Percentiles rank a stretch among this genome's conserved stretches.
These are phyloP conservation scores for Excoecaria cochinchinensis DNA, from an alignment of 345 rosid genomes.

Conservation along the genomic window DNA sequence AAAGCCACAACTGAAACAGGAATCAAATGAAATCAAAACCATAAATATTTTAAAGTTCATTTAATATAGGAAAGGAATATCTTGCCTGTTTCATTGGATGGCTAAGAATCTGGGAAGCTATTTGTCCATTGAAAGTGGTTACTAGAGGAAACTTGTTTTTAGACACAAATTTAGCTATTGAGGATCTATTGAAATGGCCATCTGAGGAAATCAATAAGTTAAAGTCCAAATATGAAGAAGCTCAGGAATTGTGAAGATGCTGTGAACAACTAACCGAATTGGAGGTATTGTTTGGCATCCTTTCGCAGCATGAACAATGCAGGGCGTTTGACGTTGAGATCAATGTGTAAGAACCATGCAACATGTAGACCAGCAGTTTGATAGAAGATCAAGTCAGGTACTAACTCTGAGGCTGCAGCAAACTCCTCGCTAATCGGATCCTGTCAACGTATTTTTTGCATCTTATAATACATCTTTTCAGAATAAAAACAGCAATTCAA, in stretches of 20 bases:
- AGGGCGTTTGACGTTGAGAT: too few relatives aligned
- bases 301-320: not conserved
- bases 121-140: conserved; percentile 11
- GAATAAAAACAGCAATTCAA: too few relatives aligned
- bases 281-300: not conserved
- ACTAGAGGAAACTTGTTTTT: conserved; percentile 11
- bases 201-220: not conserved
- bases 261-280: conserved; percentile 6
- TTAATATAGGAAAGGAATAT: not conserved
- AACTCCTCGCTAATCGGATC: conserved; percentile 15
- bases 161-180: conserved; percentile 10
- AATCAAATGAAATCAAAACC: not conserved
- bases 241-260: not conserved
- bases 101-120: not conserved
- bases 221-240: not conserved
- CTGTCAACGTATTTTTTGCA: not conserved
- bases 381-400: conserved; percentile 10
- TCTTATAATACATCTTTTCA: too few relatives aligned
- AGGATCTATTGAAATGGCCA: conserved; percentile 15
- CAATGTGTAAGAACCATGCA: too few relatives aligned
- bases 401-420: conserved; percentile 15
- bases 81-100: conserved; percentile 19
- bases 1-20: conserved; percentile 14
- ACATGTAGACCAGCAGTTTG: too few relatives aligned
- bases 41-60: not conserved